Conservation (phyloP, 805 yeast genomes). For the Lipomyces kockii region DNA sequence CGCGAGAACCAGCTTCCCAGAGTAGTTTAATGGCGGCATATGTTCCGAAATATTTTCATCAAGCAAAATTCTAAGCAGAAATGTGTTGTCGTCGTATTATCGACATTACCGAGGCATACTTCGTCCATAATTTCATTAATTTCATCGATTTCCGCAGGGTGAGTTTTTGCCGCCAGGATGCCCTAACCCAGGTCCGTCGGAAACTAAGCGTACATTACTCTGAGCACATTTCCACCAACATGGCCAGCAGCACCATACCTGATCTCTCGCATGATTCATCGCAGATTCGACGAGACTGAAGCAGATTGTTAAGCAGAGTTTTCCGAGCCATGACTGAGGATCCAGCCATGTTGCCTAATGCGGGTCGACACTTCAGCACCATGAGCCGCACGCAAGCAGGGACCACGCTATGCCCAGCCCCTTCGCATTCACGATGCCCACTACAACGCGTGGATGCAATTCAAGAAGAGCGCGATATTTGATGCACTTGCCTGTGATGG, state of each 20-base stretch:
- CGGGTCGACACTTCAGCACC: not conserved
- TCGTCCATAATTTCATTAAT: no score
- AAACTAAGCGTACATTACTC: no score
- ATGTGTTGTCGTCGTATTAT: not conserved
- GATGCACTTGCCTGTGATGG: no score
- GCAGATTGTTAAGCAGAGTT: no score
- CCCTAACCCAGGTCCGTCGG: no score
- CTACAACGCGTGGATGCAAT: not conserved
- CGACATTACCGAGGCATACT: not conserved
- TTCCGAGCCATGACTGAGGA: not conserved
- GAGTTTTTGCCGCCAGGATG: no score
- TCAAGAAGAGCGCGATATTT: not conserved
- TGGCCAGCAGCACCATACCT: not conserved
- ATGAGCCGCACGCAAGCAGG: not conserved
- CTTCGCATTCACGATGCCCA: not conserved
- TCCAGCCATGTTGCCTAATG: not conserved
- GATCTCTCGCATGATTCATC: not conserved
- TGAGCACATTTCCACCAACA: no score
- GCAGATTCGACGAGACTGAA: not conserved
- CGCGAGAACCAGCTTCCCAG: constrained; percentile 82
- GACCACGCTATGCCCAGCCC: not conserved
- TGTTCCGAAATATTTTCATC: not conserved
- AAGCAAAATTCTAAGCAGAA: not conserved
- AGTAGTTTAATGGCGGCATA: constrained; percentile 60
- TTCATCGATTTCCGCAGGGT: no score